Percentiles rank a stretch among this genome's conserved stretches.
Conservation (phyloP, 2,329 filamentous ascomycete genomes). For the Apiospora malaysiana region DNA sequence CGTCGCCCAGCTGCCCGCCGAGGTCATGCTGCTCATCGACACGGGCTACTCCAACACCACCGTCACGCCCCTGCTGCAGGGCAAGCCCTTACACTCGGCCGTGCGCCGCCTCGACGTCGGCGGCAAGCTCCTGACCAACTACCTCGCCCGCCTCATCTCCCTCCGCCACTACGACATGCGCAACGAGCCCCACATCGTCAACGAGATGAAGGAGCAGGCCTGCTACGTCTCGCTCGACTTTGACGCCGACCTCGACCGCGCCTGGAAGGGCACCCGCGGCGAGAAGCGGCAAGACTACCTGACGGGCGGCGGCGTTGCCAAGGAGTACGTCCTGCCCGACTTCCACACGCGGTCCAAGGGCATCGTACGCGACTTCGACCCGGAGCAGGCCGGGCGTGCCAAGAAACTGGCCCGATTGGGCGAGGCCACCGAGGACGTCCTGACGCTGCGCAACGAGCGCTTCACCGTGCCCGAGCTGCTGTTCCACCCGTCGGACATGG, state of each 20-base stretch:
- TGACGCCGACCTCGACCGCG: conserved; percentile 74
- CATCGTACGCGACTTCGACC: conserved; percentile 78
- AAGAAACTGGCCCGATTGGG: conserved; percentile 46
- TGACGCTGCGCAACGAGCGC: conserved; percentile 89
- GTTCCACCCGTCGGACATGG: conserved; percentile 85
- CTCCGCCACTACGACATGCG: conserved; percentile 94
- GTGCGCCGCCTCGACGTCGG: conserved; percentile 88
- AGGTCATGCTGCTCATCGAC: conserved; percentile 88
- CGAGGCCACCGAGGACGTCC: conserved; percentile 70
- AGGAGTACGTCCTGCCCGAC: conserved; percentile 93
- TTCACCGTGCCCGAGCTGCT: conserved; percentile 90
- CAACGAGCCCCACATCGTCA: conserved; percentile 91
- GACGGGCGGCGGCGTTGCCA: conserved; percentile 68
- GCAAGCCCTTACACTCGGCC: conserved; percentile 79
- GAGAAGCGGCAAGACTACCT: conserved; percentile 57
- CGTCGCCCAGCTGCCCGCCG: conserved; percentile 62
- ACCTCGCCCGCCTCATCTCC: conserved; percentile 87
- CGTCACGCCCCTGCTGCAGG: conserved; percentile 83
- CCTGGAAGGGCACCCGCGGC: conserved; percentile 78
- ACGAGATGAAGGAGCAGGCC: conserved; percentile 91
- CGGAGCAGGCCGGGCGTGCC: conserved; percentile 61
- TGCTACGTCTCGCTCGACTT: conserved; percentile 87
- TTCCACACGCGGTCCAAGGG: conserved; percentile 67
- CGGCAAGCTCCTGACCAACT: conserved; percentile 91
- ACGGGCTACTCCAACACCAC: conserved; percentile 93